Evolutionary conservation across 1,284 basidiomycete species (phyloP), one percentile per base, ranked within the genome.

Genomic region (Stygiomarasmius scandens): DNA sequence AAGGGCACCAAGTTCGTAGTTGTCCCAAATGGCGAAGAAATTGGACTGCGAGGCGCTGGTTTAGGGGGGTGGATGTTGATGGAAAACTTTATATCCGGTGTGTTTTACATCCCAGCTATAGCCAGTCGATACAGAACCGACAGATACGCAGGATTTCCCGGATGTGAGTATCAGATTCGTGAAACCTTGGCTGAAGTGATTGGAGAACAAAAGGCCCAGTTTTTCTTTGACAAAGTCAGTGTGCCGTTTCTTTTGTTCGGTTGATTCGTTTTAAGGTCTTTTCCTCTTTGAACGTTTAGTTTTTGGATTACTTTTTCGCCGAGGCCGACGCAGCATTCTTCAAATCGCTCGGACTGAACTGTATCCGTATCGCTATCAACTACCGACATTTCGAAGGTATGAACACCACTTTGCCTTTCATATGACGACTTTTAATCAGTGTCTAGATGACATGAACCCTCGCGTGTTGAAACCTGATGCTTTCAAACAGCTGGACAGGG

Each of bases 101-200:
- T 12, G 53, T 46, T 32, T 22, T 22, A 3, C 12, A 32, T 32
- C 29, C 12, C 29, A 38, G n/a, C n/a, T n/a, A 59, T 43, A 10
- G 38, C 11, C 36, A 32, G 12, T 5, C 29, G 12, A 12, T 32
- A 12, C 12, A 32, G 6, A 12, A 12, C 29, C 29, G 12, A 32
- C 12, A 6, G 5, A 12, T 6, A 32, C 29, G 76, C 80, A 49
- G 77, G 77, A 14, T 47, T 82, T 77, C 71, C 87, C 83, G 74
- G 86, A 8, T 82, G 82, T 58, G 84, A 86, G 65, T 82, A 78
- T 67, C 84, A 87, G 68, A 85, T 91, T 52, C 84, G 90, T 48
- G 82, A 84, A 23, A 85, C 84, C 2, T 74, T 93, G 20, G 77
- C 78, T 16, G 77, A 84, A 12, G 81, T 83, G 0, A 71, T 93